Evolutionary conservation across 345 rosid species (phyloP).

Genomic region (Boechera stricta): DNA sequence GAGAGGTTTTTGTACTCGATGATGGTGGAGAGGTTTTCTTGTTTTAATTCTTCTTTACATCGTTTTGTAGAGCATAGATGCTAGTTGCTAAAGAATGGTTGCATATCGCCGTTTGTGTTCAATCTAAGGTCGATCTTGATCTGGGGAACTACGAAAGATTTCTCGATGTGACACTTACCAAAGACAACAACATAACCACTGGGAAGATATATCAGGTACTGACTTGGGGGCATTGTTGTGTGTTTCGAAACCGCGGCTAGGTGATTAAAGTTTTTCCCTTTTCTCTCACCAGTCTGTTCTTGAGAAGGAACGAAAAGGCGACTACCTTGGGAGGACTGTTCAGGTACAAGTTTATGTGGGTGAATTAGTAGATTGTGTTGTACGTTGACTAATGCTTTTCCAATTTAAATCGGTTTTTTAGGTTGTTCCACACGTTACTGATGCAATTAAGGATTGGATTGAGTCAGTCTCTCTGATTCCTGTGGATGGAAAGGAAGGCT

Average conservation of each 20-base stretch:
- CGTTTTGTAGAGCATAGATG: conserved; percentile 4
- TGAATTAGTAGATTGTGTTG: conserved; percentile 21
- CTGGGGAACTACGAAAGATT: conserved; percentile 97
- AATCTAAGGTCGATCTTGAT: conserved; percentile 82
- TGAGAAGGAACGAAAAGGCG: conserved; percentile 85
- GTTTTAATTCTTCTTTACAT: conserved; percentile 22
- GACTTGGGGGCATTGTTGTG: conserved; percentile 2
- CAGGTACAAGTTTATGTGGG: conserved; percentile 59
- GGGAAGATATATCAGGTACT: conserved; percentile 97
- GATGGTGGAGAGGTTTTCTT: conserved; percentile 93
- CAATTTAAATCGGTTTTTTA: conserved; percentile 38
- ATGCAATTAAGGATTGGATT: conserved; percentile 94
- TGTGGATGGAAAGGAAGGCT: conserved; percentile 89
- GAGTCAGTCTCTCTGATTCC: conserved; percentile 72
- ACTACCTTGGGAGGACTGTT: conserved; percentile 93
- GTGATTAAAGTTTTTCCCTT: conserved; percentile 24
- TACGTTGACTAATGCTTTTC: conserved; percentile 15
- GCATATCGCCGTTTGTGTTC: conserved; percentile 17
- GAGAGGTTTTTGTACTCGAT: conserved; percentile 96
- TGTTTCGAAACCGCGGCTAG: background rate
- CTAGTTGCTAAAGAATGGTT: conserved; percentile 25
- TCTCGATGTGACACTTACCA: conserved; percentile 86
- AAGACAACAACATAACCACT: conserved; percentile 89
- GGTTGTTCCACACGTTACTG: conserved; percentile 98
- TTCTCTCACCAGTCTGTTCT: conserved; percentile 70